Evolutionary conservation across 257 asterid genomes (phyloP), one percentile per base, ranked within the genome.

Genomic region (Primulina huaijiensis): DNA sequence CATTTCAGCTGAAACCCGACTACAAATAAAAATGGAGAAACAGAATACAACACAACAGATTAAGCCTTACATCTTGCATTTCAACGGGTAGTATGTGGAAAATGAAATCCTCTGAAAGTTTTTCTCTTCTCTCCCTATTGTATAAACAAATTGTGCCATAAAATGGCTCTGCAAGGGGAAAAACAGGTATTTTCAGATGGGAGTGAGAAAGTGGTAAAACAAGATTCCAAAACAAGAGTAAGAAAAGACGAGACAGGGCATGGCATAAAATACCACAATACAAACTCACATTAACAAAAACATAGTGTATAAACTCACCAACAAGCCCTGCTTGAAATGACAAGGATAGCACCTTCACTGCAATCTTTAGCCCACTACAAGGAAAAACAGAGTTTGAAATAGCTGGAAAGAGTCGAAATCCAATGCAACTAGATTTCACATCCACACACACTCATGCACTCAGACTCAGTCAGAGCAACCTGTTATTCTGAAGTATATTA

Each of bases 71-170:
- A 75, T 94, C 92, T 77, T 83, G 91, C 74, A 77, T 38, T 65
- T 89, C 99, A 53, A 83, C 73, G 56, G 99, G 97, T 78, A 80
- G 76, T 75, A 82, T 74, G 64, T 72, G 90, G 87, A 94, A 94
- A 80, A 75, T 57, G 85, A 89, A 91, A 85, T 94, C 99, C 82
- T 94, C 99, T 0, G 99, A 94, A 61, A 91, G 97, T 78, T 91
- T 94, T 86, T 94, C 99, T 80, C 93, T 94, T 91, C 99, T 90
- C 92, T 94, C 99, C 86, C 97, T 86, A 84, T 94, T 94, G 74
- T 94, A 94, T 80, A 94, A 79, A 78, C 97, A 94, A 78, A 94
- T 90, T 66, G 97, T 89, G 87, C 99, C 99, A 80, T 85, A 80
- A 83, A 94, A 94, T 75, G 99, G 97, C 93, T 94, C 99, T 94